Evolutionary conservation across 768 basidiomycete species (phyloP).

Genomic region (Mrakia blollopis): DNA sequence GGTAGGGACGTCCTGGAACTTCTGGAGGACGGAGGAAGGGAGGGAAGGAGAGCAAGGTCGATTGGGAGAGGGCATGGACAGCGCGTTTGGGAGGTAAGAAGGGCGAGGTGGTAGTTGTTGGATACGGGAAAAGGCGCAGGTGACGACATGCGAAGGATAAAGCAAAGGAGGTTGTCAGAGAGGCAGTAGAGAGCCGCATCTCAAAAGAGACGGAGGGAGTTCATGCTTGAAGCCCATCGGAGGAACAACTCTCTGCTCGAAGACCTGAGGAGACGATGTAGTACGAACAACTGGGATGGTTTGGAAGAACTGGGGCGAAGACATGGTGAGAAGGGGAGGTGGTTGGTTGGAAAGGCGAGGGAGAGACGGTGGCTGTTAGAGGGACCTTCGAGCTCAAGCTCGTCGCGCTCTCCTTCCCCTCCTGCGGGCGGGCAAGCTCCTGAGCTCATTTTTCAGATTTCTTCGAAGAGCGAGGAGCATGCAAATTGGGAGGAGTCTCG

Average conservation of each 20-base stretch:
- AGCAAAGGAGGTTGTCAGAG: background rate
- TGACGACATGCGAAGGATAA: background rate
- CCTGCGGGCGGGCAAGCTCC: too few species aligned
- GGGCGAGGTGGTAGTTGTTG: too few species aligned
- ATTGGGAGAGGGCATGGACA: background rate
- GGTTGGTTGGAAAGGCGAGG: background rate
- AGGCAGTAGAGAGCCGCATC: background rate
- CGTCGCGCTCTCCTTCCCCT: background rate
- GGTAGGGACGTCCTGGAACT: slow-evolving; percentile 86
- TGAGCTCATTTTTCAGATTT: too few species aligned
- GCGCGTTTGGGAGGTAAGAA: background rate
- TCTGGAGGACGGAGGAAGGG: slow-evolving; percentile 51
- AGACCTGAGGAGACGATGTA: background rate
- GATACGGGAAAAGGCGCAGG: background rate
- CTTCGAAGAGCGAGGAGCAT: too few species aligned
- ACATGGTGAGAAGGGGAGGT: background rate
- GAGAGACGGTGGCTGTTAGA: background rate
- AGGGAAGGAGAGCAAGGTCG: slow-evolving; percentile 3
- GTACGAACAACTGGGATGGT: slow-evolving; percentile 28
- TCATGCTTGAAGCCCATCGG: background rate
- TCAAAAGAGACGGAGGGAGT: background rate
- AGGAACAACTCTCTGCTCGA: background rate
- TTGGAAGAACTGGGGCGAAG: slow-evolving; percentile 25
- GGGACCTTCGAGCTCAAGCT: background rate
- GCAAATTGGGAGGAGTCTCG: too few species aligned